These are phyloP conservation scores for Xylariaceae sp. DNA, from an alignment of 2,329 filamentous ascomycete species.

Conservation along the genomic window DNA sequence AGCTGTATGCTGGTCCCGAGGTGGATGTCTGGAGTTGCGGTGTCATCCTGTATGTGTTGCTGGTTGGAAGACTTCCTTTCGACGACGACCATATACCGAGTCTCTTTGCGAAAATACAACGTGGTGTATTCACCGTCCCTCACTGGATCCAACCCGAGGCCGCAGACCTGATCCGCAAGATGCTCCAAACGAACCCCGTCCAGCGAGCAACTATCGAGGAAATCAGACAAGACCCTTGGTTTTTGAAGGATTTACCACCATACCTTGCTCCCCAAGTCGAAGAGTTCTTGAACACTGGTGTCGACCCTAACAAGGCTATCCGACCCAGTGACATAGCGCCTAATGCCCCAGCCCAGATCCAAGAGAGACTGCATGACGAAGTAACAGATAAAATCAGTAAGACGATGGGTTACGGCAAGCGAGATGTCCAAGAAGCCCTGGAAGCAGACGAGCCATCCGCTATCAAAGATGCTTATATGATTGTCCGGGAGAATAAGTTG, in stretches of 20 bases:
- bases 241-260: constrained; percentile 74
- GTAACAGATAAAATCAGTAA: constrained; percentile 95
- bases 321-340: constrained; percentile 76
- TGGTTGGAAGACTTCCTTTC: constrained; percentile 82
- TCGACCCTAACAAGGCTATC: constrained; percentile 88
- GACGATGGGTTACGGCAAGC: constrained; percentile 95
- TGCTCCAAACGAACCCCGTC: constrained; percentile 93
- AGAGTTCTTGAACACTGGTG: constrained; percentile 90
- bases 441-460: constrained; percentile 90
- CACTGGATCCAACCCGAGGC: constrained; percentile 86
- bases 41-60: constrained; percentile 79
- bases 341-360: constrained; percentile 68
- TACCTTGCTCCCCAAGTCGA: constrained; percentile 86
- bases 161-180: constrained; percentile 75
- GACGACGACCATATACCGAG: constrained; percentile 98
- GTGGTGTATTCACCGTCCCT: constrained; percentile 88
- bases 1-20: constrained; percentile 93
- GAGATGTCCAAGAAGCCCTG: constrained; percentile 90
- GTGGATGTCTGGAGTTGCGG: constrained; percentile 98
- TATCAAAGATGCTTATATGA: constrained; percentile 98
- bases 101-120: constrained; percentile 94
- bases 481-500: constrained; percentile 94
- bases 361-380: constrained; percentile 84
- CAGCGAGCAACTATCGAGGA: constrained; percentile 91
- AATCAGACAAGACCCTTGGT: constrained; percentile 92